Conservation (phyloP, 352 stramenopile species). For the Phytophthora idaei region DNA sequence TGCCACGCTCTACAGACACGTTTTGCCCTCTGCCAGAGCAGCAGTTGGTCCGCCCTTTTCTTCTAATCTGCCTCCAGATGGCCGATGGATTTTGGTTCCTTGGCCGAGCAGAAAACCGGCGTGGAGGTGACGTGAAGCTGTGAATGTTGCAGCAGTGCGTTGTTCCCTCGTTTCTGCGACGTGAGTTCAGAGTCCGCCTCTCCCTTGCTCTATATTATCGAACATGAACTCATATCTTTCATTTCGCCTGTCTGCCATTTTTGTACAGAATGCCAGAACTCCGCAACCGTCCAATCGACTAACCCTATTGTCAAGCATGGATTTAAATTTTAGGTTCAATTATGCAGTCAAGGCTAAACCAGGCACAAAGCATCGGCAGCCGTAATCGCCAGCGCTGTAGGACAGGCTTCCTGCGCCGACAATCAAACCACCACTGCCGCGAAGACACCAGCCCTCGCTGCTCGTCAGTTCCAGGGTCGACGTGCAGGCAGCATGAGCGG, state of each 20-base stretch:
- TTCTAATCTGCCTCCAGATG: conserved; percentile 29
- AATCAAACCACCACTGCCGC: conserved; percentile 32
- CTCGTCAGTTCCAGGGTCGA: conserved; percentile 17
- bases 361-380: conserved; percentile 32
- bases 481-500: conserved; percentile 34
- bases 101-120: conserved; percentile 11
- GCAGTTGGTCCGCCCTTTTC: conserved; percentile 36
- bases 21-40: background rate
- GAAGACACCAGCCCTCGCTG: conserved; percentile 10
- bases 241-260: background rate
- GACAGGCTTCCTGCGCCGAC: conserved; percentile 31
- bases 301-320: conserved; percentile 5
- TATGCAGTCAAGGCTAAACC: conserved; percentile 5
- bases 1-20: conserved; percentile 3
- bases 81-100: conserved; percentile 23
- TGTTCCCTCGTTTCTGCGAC: conserved; percentile 45
- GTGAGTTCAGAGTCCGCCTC: conserved; percentile 25
- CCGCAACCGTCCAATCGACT: background rate
- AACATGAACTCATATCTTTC: conserved; percentile 5
- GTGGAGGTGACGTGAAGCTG: conserved; percentile 11
- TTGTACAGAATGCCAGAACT: background rate
- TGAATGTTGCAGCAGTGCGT: conserved; percentile 21
- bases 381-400: conserved; percentile 32
- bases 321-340: background rate
- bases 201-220: conserved; percentile 13